A percentile compares a stretch with the other conserved stretches of the same genome.
These are phyloP conservation scores for Boletus patriciae DNA, from an alignment of 768 basidiomycete genomes.

Conservation along the genomic window DNA sequence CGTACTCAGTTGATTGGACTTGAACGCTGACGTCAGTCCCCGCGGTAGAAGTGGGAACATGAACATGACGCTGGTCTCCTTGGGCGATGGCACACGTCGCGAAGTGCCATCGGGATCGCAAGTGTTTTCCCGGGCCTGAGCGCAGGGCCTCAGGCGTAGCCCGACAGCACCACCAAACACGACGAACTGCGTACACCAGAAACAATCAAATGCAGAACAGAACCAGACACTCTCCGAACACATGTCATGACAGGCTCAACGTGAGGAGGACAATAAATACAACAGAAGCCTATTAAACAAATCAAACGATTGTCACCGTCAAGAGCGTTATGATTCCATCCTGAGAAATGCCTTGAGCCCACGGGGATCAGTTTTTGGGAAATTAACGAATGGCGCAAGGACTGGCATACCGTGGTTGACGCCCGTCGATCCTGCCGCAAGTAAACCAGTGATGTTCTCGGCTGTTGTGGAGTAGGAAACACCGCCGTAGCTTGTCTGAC, in stretches of 20 bases:
- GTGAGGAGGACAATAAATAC: neutral
- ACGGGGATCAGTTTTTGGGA: neutral
- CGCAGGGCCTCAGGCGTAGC: too few relatives aligned
- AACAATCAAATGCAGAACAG: neutral
- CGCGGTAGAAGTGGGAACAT: too few relatives aligned
- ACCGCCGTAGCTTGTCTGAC: slow-evolving; percentile 41
- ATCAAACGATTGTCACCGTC: slow-evolving; percentile 48
- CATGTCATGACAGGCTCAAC: neutral
- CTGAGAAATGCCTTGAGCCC: slow-evolving; percentile 52
- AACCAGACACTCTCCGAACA: neutral
- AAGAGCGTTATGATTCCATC: slow-evolving; percentile 57
- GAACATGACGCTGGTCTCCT: too few relatives aligned
- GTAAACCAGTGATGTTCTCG: slow-evolving; percentile 50
- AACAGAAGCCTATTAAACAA: neutral
- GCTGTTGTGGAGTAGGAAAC: slow-evolving; percentile 49
- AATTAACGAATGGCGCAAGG: neutral
- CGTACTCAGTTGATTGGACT: too few relatives aligned
- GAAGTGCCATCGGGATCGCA: too few relatives aligned
- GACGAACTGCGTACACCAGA: neutral
- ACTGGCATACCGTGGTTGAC: slow-evolving; percentile 48
- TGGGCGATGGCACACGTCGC: too few relatives aligned
- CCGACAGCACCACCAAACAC: neutral
- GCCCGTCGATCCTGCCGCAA: slow-evolving; percentile 50
- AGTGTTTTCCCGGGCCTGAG: too few relatives aligned
- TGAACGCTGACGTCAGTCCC: too few relatives aligned